Evolutionary conservation across 2,329 filamentous ascomycete genomes (phyloP), one percentile per base, ranked within the genome.

Genomic region (Trichoderma sp.): DNA sequence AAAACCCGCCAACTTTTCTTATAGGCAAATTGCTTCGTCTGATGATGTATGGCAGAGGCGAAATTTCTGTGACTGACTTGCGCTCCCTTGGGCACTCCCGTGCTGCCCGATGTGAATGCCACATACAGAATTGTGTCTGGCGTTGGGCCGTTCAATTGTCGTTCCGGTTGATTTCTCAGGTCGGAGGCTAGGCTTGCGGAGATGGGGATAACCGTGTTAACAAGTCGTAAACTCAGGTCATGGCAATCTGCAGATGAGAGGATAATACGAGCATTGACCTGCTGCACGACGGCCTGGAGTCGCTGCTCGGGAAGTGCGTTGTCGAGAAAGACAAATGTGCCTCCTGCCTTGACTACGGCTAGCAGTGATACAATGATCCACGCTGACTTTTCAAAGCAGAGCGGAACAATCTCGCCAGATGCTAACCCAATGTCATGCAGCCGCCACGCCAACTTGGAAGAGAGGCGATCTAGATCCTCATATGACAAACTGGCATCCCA

Each of bases 401-500:
- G 31, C 8, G 31, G 31, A 33, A 33, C 8, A 8, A 33, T 33
- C 4, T 33, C 31, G 31, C 31, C 31, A 33, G 31, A 33, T 33
- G 31, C 4, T 33, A 33, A 33, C 4, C 60, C 40, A 53, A 53
- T 13, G 5, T 37, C 55, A 16, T 40, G 40, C 19, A 68, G 53
- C 31, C 49, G 56, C 35, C 27, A 40, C 10, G 62, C 49, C 49
- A 68, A 43, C 10, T n/a, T 49, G 10, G 31, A 43, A 2, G 64
- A 47, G 14, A 67, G 53, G 14, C 43, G 33, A 43, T 72, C 70
- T 7, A 76, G 58, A n/a, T 75, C 70, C 21, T 47, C 27, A 68
- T 73, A 75, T 2, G 73, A 72, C 35, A 73, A 59, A 4, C 27
- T 14, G 5, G 71, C 72, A 57, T 76, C 73, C 74, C 74, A 76